Conservation (phyloP, 305 asterid species). For the Fraxinus latifolia region DNA sequence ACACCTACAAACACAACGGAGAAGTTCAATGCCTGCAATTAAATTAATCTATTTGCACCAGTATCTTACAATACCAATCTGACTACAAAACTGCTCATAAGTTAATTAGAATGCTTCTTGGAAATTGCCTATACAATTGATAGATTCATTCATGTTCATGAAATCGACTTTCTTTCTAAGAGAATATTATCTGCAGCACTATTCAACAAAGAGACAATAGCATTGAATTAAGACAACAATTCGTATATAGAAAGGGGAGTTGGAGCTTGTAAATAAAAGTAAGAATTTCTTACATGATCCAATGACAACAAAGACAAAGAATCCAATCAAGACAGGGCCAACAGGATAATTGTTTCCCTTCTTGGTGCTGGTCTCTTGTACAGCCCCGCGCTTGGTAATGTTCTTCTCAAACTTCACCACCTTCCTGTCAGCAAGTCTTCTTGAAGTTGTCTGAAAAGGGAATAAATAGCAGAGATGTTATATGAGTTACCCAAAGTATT, state of each 20-base stretch:
- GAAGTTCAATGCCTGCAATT: background rate
- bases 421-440: slow-evolving; percentile 86
- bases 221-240: background rate
- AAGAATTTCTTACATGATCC: slow-evolving; percentile 69
- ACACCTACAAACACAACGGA: background rate
- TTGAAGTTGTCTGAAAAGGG: slow-evolving; percentile 64
- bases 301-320: slow-evolving; percentile 81
- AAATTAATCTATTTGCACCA: background rate
- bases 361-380: slow-evolving; percentile 66
- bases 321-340: slow-evolving; percentile 86
- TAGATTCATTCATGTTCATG: background rate
- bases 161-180: background rate
- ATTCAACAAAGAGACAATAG: background rate
- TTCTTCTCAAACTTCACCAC: slow-evolving; percentile 84
- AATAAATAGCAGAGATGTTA: background rate
- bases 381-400: slow-evolving; percentile 68
- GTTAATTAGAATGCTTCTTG: background rate
- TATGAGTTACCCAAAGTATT: background rate
- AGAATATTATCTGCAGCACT: background rate
- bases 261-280: background rate
- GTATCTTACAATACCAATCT: background rate
- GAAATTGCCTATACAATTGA: background rate
- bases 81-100: background rate
- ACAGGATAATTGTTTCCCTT: slow-evolving; percentile 75
- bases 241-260: background rate